These are phyloP conservation scores for Metschnikowia sp. DNA, from an alignment of 805 yeast genomes.

Conservation along the genomic window DNA sequence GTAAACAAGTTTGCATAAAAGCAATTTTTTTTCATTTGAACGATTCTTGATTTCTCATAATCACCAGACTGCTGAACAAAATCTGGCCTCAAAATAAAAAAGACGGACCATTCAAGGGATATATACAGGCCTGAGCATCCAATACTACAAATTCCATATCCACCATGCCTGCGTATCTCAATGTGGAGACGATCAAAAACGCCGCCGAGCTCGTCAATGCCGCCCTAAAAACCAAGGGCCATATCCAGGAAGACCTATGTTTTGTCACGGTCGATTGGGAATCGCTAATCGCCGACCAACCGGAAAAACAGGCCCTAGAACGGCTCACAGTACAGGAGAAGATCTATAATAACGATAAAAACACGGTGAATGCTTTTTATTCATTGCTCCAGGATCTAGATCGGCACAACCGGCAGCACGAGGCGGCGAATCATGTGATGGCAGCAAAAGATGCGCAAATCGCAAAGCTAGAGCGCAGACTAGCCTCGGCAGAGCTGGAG, in stretches of 20 bases:
- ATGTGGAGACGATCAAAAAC: conserved; percentile 31
- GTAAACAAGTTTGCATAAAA: no score
- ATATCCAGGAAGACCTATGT: conserved; percentile 27
- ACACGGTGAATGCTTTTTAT: conserved; percentile 35
- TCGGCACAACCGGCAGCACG: conserved; percentile 30
- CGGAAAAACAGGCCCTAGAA: conserved; percentile 8
- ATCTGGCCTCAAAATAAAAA: no score
- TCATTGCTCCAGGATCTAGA: conserved; percentile 31
- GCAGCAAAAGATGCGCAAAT: conserved; percentile 29
- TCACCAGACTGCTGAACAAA: neutral
- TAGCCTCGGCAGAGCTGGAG: conserved; percentile 22
- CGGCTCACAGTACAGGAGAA: conserved; percentile 25
- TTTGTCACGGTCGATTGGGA: conserved; percentile 37
- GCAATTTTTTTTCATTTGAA: no score
- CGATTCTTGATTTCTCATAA: neutral
- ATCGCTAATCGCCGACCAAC: conserved; percentile 27
- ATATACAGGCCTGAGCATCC: neutral
- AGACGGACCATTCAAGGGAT: no score
- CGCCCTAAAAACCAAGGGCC: conserved; percentile 34
- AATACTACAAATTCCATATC: neutral
- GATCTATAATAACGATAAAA: conserved; percentile 36
- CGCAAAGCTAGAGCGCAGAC: conserved; percentile 20
- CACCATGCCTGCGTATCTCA: conserved; percentile 20
- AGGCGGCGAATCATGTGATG: conserved; percentile 27
- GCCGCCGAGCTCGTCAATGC: conserved; percentile 38